Evolutionary conservation across 305 asterid genomes (phyloP), one percentile per base, ranked within the genome.

Genomic region (Fraxinus ornus): DNA sequence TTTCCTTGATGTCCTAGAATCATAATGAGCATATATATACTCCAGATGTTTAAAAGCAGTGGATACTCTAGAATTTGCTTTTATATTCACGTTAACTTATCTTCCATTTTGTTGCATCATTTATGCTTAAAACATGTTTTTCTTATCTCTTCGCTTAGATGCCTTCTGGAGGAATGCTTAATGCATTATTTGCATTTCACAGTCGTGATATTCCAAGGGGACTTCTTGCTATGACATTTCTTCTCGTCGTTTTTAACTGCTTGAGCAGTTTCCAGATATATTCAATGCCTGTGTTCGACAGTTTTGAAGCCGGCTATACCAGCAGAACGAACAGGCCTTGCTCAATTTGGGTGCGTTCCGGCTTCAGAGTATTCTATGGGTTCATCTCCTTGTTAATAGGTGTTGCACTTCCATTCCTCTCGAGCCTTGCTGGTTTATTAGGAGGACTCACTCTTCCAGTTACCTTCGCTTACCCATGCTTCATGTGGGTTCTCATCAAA

Each of bases 281-380:
- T 89, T 94, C 99, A 0, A 95, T 95, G 99, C 99, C 99, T 0
- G 98, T 91, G 3, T 95, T 95, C 9, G 99, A 95, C 89, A 95
- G 98, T 44, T 95, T 95, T 3, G 98, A 95, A 85, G 98, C 99
- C 1, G 91, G 97, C 37, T 93, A 95, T 76, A 92, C 97, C 3
- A 89, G 96, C 90, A 90, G 97, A 24, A 94, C 97, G 2, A 95
- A 94, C 86, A 86, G 91, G 7, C 98, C 99, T 1, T 95, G 98
- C 89, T 89, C 99, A 3, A 90, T 94, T 2, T 95, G 98, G 99
- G 97, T 95, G 35, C 91, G 99, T 0, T 94, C 99, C 0, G 97
- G 98, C 30, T 93, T 95, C 88, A 89, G 98, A 77, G 94, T 95
- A 57, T 93, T 95, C 82, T 95, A 84, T 0, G 98, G 93, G 47